A percentile compares a stretch with the other conserved stretches of the same genome.
Conservation (phyloP, 176 grass and related monocot species). For the Triticum urartu region DNA sequence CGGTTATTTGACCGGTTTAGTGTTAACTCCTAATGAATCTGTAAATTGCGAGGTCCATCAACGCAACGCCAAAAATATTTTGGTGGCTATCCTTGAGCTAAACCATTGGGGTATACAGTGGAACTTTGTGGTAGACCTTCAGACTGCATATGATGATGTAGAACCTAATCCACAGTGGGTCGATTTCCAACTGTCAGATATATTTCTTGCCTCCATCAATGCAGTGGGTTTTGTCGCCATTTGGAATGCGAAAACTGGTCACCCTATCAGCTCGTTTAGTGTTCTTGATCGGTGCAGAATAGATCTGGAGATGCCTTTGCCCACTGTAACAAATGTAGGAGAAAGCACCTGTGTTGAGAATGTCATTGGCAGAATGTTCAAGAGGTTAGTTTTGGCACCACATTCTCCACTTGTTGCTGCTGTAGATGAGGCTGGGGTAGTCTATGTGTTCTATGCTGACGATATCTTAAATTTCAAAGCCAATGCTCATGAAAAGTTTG, state of each 20-base stretch:
- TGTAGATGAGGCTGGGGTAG: conserved; percentile 69
- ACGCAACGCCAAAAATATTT: conserved; percentile 28
- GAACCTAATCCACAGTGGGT: conserved; percentile 56
- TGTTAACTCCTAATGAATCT: conserved; percentile 49
- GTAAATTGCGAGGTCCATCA: conserved; percentile 37
- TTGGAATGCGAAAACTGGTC: conserved; percentile 64
- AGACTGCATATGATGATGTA: conserved; percentile 43
- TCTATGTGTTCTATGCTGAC: conserved; percentile 68
- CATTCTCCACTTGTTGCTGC: conserved; percentile 62
- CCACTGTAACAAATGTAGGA: conserved; percentile 22
- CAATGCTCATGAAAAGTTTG: conserved; percentile 29
- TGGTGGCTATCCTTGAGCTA: conserved; percentile 70
- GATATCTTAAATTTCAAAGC: conserved; percentile 66
- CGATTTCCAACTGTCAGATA: conserved; percentile 86
- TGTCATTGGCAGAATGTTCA: conserved; percentile 44
- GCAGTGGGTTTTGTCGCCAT: conserved; percentile 62
- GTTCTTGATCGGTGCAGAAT: conserved; percentile 41
- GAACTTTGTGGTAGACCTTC: conserved; percentile 71
- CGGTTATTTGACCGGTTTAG: conserved; percentile 67
- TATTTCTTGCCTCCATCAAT: conserved; percentile 73
- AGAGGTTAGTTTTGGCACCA: conserved; percentile 67
- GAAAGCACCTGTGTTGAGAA: conserved; percentile 25
- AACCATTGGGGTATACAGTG: conserved; percentile 77
- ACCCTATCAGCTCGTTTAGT: conserved; percentile 40
- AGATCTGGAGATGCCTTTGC: conserved; percentile 22